phyloP scores from a whole-genome alignment of 2,329 filamentous ascomycete genomes.

The Xylaria hypoxylon region DNA sequence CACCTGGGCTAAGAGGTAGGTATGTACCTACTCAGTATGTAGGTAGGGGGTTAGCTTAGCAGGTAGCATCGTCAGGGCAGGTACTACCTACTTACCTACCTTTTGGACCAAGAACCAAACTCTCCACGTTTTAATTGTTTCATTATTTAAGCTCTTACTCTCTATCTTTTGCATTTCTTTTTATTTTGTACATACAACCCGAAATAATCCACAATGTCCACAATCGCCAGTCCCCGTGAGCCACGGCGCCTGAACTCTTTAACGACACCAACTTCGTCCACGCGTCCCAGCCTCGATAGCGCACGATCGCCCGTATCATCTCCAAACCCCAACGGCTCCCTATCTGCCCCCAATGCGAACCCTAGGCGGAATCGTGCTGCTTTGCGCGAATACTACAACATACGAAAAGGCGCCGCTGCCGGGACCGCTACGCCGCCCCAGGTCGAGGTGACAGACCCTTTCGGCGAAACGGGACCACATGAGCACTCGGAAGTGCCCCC shows the following conservation, averaged over 20 bases:
- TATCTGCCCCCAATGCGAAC: slow-evolving; percentile 44
- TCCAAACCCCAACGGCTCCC: slow-evolving; percentile 56
- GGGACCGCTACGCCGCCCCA: slow-evolving; percentile 52
- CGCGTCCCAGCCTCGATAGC: slow-evolving; percentile 77
- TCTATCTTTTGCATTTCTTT: neutral
- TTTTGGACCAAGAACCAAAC: neutral
- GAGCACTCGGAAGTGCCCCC: slow-evolving; percentile 68
- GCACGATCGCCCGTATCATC: slow-evolving; percentile 70
- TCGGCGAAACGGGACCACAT: slow-evolving; percentile 49
- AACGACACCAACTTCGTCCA: slow-evolving; percentile 76
- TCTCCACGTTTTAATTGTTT: slow-evolving; percentile 2
- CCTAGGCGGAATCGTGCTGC: slow-evolving; percentile 80
- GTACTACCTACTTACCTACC: too few relatives aligned
- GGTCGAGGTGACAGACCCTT: slow-evolving; percentile 58
- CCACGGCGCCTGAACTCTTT: slow-evolving; percentile 67
- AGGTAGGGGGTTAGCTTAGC: too few relatives aligned
- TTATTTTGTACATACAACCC: neutral
- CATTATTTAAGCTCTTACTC: slow-evolving; percentile 3
- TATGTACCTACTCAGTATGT: neutral
- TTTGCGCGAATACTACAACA: slow-evolving; percentile 93
- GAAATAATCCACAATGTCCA: slow-evolving; percentile 63
- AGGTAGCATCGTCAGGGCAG: too few relatives aligned
- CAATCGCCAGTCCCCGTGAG: slow-evolving; percentile 73
- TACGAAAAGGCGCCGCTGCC: slow-evolving; percentile 65
- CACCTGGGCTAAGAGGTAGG: neutral